A percentile compares a stretch with the other conserved stretches of the same genome.
Evolutionary conservation across 2,329 filamentous ascomycete genomes (phyloP).

Genomic region (Saccharata proteae): DNA sequence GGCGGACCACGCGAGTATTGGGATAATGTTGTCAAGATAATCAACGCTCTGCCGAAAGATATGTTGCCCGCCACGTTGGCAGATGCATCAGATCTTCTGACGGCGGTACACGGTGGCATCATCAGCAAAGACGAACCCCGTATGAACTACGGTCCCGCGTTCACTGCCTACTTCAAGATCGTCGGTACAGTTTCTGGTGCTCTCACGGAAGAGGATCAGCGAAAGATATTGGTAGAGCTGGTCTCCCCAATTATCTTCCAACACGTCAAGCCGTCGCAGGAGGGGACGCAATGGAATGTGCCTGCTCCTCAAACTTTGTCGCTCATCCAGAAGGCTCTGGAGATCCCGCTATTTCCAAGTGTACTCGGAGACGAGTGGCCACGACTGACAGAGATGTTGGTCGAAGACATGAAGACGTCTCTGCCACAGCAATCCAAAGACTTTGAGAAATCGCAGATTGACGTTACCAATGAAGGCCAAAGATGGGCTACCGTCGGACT

Average conservation of each 20-base stretch:
- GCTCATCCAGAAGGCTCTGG: conserved; percentile 30
- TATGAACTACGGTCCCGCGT: conserved; percentile 55
- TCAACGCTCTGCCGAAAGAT: conserved; percentile 43
- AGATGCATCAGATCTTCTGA: conserved; percentile 49
- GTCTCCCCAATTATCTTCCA: conserved; percentile 42
- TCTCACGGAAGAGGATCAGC: conserved; percentile 31
- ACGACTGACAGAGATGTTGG: conserved; percentile 47
- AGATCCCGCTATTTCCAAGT: conserved; percentile 30
- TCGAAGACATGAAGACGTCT: conserved; percentile 57
- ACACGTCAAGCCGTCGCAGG: conserved; percentile 37
- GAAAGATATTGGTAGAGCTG: conserved; percentile 33
- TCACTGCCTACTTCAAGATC: conserved; percentile 61
- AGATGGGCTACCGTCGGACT: conserved; percentile 48
- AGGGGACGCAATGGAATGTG: conserved; percentile 39
- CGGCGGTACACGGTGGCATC: conserved; percentile 59
- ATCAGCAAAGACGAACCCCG: conserved; percentile 62
- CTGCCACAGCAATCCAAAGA: conserved; percentile 73
- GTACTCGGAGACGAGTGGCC: conserved; percentile 50
- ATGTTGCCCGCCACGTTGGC: conserved; percentile 43
- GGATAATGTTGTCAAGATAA: conserved; percentile 51
- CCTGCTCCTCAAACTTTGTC: conserved; percentile 25
- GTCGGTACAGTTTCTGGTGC: conserved; percentile 35
- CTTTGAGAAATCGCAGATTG: conserved; percentile 58
- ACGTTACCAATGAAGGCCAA: conserved; percentile 51
- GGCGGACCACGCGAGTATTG: conserved; percentile 63